Evolutionary conservation across 2,329 filamentous ascomycete species (phyloP).

Genomic region (Colletotrichum tofieldiae): DNA sequence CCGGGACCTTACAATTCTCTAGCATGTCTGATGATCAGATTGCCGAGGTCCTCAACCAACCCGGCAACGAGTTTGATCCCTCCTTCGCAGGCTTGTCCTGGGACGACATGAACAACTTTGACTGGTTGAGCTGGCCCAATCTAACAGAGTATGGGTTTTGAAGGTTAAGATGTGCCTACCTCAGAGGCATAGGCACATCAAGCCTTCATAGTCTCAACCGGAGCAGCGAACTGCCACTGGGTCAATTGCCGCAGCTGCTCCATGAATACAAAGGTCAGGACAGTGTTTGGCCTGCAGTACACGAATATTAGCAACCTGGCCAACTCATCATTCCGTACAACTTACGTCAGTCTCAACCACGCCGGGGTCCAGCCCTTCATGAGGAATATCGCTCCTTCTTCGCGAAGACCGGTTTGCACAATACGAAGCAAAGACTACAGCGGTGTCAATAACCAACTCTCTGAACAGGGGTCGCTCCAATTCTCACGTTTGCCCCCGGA

Average conservation of each 20-base stretch:
- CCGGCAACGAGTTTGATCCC: conserved; percentile 72
- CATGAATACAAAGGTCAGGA: conserved; percentile 64
- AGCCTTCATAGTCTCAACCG: conserved; percentile 36
- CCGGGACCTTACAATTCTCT: conserved; percentile 73
- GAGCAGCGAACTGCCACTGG: conserved; percentile 36
- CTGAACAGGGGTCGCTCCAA: conserved; percentile 3
- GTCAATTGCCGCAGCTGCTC: conserved; percentile 58
- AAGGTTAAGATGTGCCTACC: conserved; percentile 16
- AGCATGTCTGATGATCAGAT: conserved; percentile 81
- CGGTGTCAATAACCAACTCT: neutral
- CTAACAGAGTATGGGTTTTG: conserved; percentile 58
- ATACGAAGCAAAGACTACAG: conserved; percentile 54
- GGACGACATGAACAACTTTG: conserved; percentile 72
- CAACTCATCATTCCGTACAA: conserved; percentile 39
- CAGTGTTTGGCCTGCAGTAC: conserved; percentile 56
- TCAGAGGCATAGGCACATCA: neutral
- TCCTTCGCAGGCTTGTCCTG: conserved; percentile 70
- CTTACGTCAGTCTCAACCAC: conserved; percentile 60
- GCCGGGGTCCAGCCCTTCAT: conserved; percentile 65
- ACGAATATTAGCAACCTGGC: conserved; percentile 40
- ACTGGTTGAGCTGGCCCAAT: conserved; percentile 69
- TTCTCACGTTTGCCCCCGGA: conserved; percentile 35
- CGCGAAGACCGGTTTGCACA: conserved; percentile 52
- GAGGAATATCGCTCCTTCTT: conserved; percentile 59
- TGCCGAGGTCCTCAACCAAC: conserved; percentile 75